Conservation (phyloP, 2,329 filamentous ascomycete species). For the Colletotrichum ledebouriae region DNA sequence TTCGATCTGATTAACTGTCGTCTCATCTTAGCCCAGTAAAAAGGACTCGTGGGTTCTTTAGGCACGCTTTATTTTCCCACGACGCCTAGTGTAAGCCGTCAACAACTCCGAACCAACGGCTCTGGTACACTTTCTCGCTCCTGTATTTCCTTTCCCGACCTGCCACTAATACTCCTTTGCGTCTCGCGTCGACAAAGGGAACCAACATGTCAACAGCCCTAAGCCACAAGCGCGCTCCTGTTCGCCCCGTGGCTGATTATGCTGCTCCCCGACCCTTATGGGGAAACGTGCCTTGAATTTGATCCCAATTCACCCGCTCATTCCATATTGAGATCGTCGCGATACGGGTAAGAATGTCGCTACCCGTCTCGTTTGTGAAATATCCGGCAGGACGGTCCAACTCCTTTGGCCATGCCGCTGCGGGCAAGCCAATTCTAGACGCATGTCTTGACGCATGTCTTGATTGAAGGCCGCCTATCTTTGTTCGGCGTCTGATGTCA, state of each 20-base stretch:
- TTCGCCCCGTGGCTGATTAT: slow-evolving; percentile 22
- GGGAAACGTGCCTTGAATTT: slow-evolving; percentile 13
- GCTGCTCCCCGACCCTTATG: slow-evolving; percentile 6
- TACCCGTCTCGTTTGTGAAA: slow-evolving; percentile 1
- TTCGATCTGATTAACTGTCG: slow-evolving; percentile 21
- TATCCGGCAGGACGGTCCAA: slow-evolving; percentile 29
- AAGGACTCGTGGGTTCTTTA: slow-evolving; percentile 30
- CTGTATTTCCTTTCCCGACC: background rate
- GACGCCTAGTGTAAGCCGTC: slow-evolving; percentile 15
- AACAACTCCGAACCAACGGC: slow-evolving; percentile 4
- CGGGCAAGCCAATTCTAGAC: background rate
- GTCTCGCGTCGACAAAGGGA: background rate
- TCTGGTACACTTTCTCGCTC: slow-evolving; percentile 9
- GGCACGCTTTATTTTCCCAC: slow-evolving; percentile 39
- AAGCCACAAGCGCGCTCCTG: slow-evolving; percentile 5
- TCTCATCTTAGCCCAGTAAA: slow-evolving; percentile 31
- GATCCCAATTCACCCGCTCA: slow-evolving; percentile 7
- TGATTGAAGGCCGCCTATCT: background rate
- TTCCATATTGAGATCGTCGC: slow-evolving; percentile 28
- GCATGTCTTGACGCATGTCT: background rate
- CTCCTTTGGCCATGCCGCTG: slow-evolving; percentile 1
- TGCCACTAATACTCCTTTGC: background rate
- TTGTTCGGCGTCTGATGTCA: background rate
- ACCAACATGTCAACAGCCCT: slow-evolving; percentile 7
- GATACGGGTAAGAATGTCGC: background rate